phyloP scores from a whole-genome alignment of 2,329 filamentous ascomycete species.

The Tolypocladium album region DNA sequence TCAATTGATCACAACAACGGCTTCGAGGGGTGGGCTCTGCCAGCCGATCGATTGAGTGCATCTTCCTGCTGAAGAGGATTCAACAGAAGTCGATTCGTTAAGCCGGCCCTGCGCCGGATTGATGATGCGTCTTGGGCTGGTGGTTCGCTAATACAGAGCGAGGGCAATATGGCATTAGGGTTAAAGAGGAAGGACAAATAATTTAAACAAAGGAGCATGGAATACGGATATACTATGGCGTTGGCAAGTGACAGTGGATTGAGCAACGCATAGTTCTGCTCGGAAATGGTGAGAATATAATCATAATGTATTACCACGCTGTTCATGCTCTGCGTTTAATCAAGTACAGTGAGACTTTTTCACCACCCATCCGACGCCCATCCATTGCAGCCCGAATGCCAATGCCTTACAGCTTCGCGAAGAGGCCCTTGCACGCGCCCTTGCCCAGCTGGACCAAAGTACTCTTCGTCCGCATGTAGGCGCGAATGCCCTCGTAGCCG shows the following conservation, averaged over 20 bases:
- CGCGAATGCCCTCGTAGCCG: slow-evolving; percentile 64
- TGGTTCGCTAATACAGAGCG: too few species aligned
- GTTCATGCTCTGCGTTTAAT: background rate
- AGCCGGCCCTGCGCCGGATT: too few species aligned
- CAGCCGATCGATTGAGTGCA: background rate
- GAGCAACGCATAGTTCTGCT: too few species aligned
- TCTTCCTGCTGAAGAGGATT: background rate
- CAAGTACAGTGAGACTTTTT: background rate
- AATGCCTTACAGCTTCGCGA: slow-evolving; percentile 49
- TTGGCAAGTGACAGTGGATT: too few species aligned
- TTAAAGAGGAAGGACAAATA: too few species aligned
- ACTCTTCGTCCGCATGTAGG: slow-evolving; percentile 81
- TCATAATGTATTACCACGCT: background rate
- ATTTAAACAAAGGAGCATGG: too few species aligned
- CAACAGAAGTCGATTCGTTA: too few species aligned
- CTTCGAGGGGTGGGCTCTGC: background rate
- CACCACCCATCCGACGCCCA: background rate
- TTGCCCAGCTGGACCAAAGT: slow-evolving; percentile 71
- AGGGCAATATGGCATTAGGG: too few species aligned
- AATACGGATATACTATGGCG: too few species aligned
- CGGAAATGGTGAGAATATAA: background rate
- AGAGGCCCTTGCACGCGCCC: slow-evolving; percentile 54
- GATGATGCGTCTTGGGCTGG: too few species aligned
- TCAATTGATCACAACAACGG: background rate
- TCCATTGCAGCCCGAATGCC: background rate